A percentile compares a stretch with the other conserved stretches of the same genome.
These are phyloP conservation scores for Talaromyces borbonicus DNA, from an alignment of 495 filamentous ascomycete species.

Conservation along the genomic window DNA sequence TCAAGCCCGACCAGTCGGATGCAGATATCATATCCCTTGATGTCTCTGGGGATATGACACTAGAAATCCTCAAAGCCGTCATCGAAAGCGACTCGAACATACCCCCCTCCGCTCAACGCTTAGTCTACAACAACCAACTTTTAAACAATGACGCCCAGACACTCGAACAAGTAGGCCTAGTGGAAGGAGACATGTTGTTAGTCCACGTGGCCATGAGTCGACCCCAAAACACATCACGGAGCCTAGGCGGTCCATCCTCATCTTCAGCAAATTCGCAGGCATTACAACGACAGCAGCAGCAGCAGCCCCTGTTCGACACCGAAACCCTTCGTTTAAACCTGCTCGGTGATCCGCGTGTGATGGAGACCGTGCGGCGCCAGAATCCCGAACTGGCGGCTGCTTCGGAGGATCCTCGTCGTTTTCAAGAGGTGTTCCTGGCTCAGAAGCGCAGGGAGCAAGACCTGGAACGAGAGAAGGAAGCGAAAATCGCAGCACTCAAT, in stretches of 20 bases:
- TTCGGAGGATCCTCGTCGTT: slow-evolving; percentile 68
- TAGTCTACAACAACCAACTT: slow-evolving; percentile 84
- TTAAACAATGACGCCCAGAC: slow-evolving; percentile 69
- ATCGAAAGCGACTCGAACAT: slow-evolving; percentile 57
- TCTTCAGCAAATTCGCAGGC: slow-evolving; percentile 13
- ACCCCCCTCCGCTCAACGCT: slow-evolving; percentile 35
- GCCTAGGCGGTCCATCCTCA: slow-evolving; percentile 20
- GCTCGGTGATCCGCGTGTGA: slow-evolving; percentile 64
- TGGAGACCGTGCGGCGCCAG: slow-evolving; percentile 54
- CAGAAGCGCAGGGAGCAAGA: slow-evolving; percentile 60
- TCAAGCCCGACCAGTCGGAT: slow-evolving; percentile 59
- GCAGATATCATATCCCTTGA: slow-evolving; percentile 77
- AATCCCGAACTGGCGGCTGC: slow-evolving; percentile 67
- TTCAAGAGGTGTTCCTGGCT: slow-evolving; percentile 55
- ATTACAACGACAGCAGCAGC: slow-evolving; percentile 21
- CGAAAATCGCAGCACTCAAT: slow-evolving; percentile 72
- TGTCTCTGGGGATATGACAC: slow-evolving; percentile 71
- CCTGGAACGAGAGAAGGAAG: slow-evolving; percentile 60
- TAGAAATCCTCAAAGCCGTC: slow-evolving; percentile 77
- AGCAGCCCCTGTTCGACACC: slow-evolving; percentile 49
- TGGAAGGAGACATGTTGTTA: slow-evolving; percentile 86
- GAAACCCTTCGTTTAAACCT: slow-evolving; percentile 78
- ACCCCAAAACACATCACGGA: slow-evolving; percentile 22
- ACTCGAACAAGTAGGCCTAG: slow-evolving; percentile 69
- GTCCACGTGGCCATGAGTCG: slow-evolving; percentile 52